phyloP scores from a whole-genome alignment of 2,329 filamentous ascomycete species.

The Sporothrix globosa region DNA sequence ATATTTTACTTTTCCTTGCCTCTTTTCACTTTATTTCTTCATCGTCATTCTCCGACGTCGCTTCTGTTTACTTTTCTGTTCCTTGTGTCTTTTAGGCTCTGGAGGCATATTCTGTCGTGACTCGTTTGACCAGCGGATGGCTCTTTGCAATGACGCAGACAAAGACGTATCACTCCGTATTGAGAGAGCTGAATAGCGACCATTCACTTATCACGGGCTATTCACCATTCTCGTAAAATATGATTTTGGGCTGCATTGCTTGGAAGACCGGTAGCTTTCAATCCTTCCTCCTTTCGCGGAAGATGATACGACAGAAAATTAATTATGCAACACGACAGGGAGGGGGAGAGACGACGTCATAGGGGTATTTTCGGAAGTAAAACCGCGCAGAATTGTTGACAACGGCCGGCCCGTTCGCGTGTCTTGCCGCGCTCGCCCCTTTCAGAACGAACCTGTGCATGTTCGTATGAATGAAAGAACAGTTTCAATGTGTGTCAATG shows the following conservation, averaged over 20 bases:
- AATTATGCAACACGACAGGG: background rate
- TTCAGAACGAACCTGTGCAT: no score
- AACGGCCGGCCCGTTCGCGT: background rate
- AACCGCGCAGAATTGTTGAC: slow-evolving; percentile 11
- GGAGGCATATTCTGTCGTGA: no score
- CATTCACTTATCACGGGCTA: background rate
- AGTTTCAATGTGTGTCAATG: background rate
- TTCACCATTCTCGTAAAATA: background rate
- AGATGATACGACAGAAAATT: slow-evolving; percentile 1
- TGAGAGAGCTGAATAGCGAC: no score
- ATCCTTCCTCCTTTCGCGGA: background rate
- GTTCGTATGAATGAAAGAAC: no score
- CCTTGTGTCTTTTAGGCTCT: background rate
- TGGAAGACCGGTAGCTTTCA: background rate
- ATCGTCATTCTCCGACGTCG: background rate
- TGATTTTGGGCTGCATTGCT: background rate
- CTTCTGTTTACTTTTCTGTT: background rate
- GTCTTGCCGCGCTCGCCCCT: background rate
- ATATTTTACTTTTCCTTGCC: background rate
- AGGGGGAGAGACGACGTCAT: slow-evolving; percentile 10
- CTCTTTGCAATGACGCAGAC: no score
- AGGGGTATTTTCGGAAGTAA: background rate
- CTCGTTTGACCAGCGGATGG: no score
- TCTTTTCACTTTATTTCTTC: background rate
- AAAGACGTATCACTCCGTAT: no score